A percentile compares a stretch with the other conserved stretches of the same genome.
Conservation (phyloP, 1,284 basidiomycete genomes). For the Cutaneotrichosporon sp. region DNA sequence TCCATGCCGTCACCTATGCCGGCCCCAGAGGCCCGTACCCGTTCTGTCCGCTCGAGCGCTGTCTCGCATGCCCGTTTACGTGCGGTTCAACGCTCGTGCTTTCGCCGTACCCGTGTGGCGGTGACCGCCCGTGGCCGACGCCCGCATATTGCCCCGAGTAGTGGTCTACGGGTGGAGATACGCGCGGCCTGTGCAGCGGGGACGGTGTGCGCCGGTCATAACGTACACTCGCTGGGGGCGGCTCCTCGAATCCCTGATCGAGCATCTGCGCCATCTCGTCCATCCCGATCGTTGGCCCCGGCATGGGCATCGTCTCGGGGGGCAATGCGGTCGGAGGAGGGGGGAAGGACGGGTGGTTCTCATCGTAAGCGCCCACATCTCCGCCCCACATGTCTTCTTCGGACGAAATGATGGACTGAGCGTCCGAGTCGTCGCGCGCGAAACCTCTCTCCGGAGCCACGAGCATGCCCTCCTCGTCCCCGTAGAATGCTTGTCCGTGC, state of each 20-base stretch:
- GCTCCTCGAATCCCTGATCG: slow-evolving; percentile 77
- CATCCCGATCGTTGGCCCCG: slow-evolving; percentile 62
- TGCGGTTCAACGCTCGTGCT: slow-evolving; percentile 3
- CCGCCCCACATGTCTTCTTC: slow-evolving; percentile 88
- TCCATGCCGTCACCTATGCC: background rate
- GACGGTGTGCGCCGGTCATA: slow-evolving; percentile 25
- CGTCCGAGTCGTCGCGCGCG: slow-evolving; percentile 49
- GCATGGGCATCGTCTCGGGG: slow-evolving; percentile 51
- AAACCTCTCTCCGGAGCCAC: slow-evolving; percentile 37
- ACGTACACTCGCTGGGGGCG: slow-evolving; percentile 21
- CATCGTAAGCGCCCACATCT: slow-evolving; percentile 67
- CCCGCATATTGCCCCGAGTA: slow-evolving; percentile 4
- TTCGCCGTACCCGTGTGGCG: background rate
- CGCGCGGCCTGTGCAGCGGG: slow-evolving; percentile 23
- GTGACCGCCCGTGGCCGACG: background rate
- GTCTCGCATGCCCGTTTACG: slow-evolving; percentile 39
- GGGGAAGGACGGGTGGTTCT: slow-evolving; percentile 68
- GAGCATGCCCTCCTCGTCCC: slow-evolving; percentile 44
- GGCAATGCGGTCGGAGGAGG: slow-evolving; percentile 73
- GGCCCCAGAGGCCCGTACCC: slow-evolving; percentile 42
- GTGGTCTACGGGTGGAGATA: background rate
- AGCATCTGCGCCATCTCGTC: slow-evolving; percentile 83
- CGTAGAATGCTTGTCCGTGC: slow-evolving; percentile 51
- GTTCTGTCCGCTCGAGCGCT: slow-evolving; percentile 26
- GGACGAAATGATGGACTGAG: slow-evolving; percentile 71